Evolutionary conservation across 768 basidiomycete genomes (phyloP).

Genomic region (Panaeolus papilionaceus): DNA sequence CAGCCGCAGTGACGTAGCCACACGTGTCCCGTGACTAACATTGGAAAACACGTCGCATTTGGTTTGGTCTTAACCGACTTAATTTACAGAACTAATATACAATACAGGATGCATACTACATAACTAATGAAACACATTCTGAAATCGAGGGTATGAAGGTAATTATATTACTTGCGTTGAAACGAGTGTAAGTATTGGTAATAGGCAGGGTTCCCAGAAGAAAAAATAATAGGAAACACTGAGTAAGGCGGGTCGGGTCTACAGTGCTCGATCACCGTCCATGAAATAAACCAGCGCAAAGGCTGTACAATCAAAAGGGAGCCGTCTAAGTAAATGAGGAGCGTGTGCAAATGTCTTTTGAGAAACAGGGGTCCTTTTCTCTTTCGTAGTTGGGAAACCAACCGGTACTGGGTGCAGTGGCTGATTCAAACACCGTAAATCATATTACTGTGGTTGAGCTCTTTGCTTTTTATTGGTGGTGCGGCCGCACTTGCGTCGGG

Average conservation of each 20-base stretch:
- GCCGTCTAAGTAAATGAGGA: neutral
- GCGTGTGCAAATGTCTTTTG: neutral
- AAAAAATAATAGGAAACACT: neutral
- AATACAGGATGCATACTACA: neutral
- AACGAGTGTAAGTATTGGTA: conserved; percentile 3
- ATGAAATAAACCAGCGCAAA: conserved; percentile 1
- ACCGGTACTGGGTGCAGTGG: neutral
- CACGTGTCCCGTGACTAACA: conserved; percentile 24
- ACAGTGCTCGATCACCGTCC: conserved; percentile 5
- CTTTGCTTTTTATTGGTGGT: neutral
- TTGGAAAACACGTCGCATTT: neutral
- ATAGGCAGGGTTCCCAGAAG: neutral
- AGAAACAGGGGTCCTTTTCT: neutral
- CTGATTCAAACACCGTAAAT: neutral
- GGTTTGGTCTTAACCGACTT: neutral
- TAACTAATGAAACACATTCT: conserved; percentile 11
- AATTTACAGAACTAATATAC: conserved; percentile 9
- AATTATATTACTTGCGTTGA: neutral
- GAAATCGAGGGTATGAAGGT: conserved; percentile 1
- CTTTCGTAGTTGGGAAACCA: neutral
- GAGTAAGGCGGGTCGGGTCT: neutral
- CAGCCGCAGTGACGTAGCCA: conserved; percentile 26
- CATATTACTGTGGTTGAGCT: neutral
- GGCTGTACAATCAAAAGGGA: neutral
- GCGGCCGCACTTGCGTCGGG: conserved; percentile 2